Percentiles rank a stretch among this genome's conserved stretches.
Conservation (phyloP, 176 grass and related monocot species). For the maize (Zea mays) region DNA sequence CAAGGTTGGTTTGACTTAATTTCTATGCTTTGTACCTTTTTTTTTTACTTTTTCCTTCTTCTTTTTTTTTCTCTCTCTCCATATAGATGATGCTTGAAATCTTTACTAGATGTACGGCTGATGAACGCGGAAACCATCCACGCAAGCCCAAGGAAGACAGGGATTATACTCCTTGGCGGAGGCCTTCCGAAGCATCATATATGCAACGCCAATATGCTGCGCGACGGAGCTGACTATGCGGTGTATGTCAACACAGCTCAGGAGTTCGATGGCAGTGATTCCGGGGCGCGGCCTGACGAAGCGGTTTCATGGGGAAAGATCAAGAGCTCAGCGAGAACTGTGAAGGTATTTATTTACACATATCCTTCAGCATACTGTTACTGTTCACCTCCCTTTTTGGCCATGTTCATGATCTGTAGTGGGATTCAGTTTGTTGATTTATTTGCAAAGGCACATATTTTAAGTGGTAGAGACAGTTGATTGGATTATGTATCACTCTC, state of each 20-base stretch:
- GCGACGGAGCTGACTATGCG: conserved; percentile 87
- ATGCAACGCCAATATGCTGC: conserved; percentile 97
- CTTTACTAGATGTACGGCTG: conserved; percentile 59
- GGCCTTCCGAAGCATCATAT: conserved; percentile 93
- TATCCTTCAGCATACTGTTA: not conserved
- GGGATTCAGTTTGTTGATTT: no score
- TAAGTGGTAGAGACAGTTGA: no score
- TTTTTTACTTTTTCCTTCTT: no score
- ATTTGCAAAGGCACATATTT: no score
- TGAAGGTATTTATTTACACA: conserved; percentile 53
- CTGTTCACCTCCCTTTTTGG: no score
- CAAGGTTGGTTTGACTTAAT: conserved; percentile 52
- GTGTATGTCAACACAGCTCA: conserved; percentile 94
- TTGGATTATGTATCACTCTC: no score
- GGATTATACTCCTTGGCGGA: conserved; percentile 81
- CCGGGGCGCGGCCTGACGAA: conserved; percentile 83
- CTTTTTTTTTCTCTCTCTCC: not conserved
- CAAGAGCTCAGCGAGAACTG: conserved; percentile 78
- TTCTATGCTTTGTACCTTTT: not conserved
- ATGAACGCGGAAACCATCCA: conserved; percentile 92
- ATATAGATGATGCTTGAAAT: not conserved
- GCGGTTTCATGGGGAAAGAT: conserved; percentile 98
- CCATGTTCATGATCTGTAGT: no score
- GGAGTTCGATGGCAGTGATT: conserved; percentile 98
- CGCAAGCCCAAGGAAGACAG: conserved; percentile 68